Evolutionary conservation across 495 filamentous ascomycete species (phyloP), one percentile per base, ranked within the genome.

Genomic region (Penicillium atrosanguineum): DNA sequence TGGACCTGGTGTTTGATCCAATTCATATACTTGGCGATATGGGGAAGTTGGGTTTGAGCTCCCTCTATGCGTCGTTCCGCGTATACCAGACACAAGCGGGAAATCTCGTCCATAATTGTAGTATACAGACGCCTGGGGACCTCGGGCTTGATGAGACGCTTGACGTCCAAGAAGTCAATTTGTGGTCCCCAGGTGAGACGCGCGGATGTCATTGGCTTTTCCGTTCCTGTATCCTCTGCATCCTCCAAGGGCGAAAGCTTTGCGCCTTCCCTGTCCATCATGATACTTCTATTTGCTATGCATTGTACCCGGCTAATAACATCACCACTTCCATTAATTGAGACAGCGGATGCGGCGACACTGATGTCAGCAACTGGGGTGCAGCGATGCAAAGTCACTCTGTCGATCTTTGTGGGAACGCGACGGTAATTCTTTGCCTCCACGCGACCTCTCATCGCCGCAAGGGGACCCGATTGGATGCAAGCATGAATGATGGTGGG

Each of bases 361-460:
- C 51, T 34, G 12, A 54, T 28, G 44, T 54, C 19, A 1, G 36
- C 46, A 7, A 28, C 26, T 28, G 26, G 26, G 34, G 29, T 16
- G 19, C 47, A 55, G 19, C 46, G 46, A 23, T 43, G 47, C 8
- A 71, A 52, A 26, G 46, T 59, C n/a, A 71, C 36, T 25, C 64
- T 57, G 21, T 68, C 61, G 31, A 72, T 68, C 39, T 57, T 59
- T 0, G 68, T 70, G 0, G 68, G 67, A 7, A 72, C 34, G 26
- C 52, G 28, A 11, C 46, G 54, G 16, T 50, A 47, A 7, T 51
- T 43, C 21, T 26, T 26, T 0, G 43, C 11, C 2, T 50, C 36
- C 7, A 52, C 31, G 48, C 51, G 45, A 9, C 55, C 60, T 21
- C 55, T 61, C 4, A 41, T 41, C 8, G 48, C 55, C 9, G 56